Conservation (phyloP, 2,329 filamentous ascomycete genomes). For the Fusarium phyllophilum region DNA sequence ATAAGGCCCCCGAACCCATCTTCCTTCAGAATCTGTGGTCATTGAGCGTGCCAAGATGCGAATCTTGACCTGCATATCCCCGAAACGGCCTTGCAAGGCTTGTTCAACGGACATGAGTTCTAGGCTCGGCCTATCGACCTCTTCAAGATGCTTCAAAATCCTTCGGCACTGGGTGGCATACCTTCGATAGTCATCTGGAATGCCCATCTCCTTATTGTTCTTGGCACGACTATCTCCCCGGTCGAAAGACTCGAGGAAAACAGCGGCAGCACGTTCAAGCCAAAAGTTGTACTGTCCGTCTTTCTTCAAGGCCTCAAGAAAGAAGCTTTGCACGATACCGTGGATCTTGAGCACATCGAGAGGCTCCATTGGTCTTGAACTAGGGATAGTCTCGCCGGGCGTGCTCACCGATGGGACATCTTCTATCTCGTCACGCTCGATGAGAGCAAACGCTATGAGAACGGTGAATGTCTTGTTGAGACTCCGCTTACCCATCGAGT, state of each 20-base stretch:
- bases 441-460: conserved; percentile 41
- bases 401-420: conserved; percentile 30
- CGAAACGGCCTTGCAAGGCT: conserved; percentile 26
- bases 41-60: conserved; percentile 27
- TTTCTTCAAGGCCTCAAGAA: conserved; percentile 32
- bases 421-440: conserved; percentile 42
- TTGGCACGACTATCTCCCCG: conserved; percentile 27
- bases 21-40: conserved; percentile 22
- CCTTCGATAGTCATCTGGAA: conserved; percentile 40
- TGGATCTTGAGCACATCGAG: conserved; percentile 41
- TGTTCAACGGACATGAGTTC: conserved; percentile 22
- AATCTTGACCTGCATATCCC: conserved; percentile 31
- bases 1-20: conserved; percentile 29
- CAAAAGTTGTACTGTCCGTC: conserved; percentile 36
- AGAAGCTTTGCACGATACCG: conserved; percentile 39
- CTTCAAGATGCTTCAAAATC: conserved; percentile 35
- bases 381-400: conserved; percentile 13
- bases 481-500: conserved; percentile 33
- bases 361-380: conserved; percentile 17
- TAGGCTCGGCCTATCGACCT: conserved; percentile 24
- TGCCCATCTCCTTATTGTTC: conserved; percentile 28
- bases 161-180: conserved; percentile 37
- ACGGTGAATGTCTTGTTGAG: conserved; percentile 42
- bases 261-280: conserved; percentile 39
- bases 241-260: conserved; percentile 39